Conservation (phyloP, 202 grass and related monocot genomes). For the Sporobolus alterniflorus region DNA sequence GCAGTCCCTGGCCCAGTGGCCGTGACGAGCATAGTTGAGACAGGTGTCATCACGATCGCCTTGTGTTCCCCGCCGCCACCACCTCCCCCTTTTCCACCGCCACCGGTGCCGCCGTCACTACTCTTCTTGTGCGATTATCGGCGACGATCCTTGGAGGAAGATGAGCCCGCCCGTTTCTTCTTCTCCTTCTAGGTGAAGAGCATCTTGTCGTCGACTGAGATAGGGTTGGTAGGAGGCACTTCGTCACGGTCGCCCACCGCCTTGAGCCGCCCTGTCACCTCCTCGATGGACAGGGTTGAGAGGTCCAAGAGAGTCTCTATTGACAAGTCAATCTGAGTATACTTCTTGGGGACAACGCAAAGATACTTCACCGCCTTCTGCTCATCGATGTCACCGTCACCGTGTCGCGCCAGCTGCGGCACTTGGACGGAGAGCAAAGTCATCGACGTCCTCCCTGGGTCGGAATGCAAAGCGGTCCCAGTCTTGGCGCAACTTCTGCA, state of each 20-base stretch:
- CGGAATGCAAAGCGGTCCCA: neutral
- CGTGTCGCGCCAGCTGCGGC: neutral
- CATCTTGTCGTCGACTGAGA: neutral
- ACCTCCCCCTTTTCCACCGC: too few relatives aligned
- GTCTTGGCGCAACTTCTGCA: neutral
- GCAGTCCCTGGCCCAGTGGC: too few relatives aligned
- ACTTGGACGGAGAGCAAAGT: neutral
- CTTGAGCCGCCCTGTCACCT: neutral
- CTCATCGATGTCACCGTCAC: neutral
- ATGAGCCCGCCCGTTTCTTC: too few relatives aligned
- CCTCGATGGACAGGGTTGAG: neutral
- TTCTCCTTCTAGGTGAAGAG: too few relatives aligned
- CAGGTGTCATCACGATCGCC: too few relatives aligned
- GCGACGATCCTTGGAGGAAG: neutral
- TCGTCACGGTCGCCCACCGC: neutral
- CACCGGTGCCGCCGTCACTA: neutral
- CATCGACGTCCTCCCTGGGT: neutral
- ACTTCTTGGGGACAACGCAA: neutral
- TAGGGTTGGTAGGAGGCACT: neutral
- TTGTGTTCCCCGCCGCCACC: too few relatives aligned
- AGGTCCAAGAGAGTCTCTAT: neutral
- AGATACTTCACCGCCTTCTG: neutral
- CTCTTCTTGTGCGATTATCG: neutral
- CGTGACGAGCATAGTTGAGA: too few relatives aligned
- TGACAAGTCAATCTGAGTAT: neutral